Evolutionary conservation across 2,329 filamentous ascomycete genomes (phyloP), one percentile per base, ranked within the genome.

Genomic region (Sordariomycetes sp.): DNA sequence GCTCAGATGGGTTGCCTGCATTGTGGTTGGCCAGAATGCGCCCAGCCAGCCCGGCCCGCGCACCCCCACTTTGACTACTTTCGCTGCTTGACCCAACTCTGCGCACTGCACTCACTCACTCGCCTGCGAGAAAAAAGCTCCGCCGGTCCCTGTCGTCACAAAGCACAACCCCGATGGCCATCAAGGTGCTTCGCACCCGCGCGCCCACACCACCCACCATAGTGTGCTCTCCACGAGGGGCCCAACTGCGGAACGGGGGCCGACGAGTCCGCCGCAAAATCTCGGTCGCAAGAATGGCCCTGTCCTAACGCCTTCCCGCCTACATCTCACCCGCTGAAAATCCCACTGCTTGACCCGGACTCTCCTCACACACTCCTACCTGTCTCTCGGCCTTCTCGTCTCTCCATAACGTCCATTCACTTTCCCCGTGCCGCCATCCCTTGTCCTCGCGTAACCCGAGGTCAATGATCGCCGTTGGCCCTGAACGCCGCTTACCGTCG

Each of bases 171-270:
- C 32, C 51, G 55, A 43, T 50, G 55, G 55, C 55, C 55, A 57
- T 57, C 55, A 57, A 53, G 55, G 55, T 57, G 28, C 55, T 57
- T 57, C 50, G 24, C 55, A 52, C 55, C 55, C 55, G 50, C 55
- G 55, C 55, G 43, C 48, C 24, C 48, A 40, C 51, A 53, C 51
- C 24, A 53, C 55, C n/a, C 55, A 10, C 20, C 25, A n/a, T 40
- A 43, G 32, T 46, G 46, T 32, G 43, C 46, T 48, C 32, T 53
- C 55, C 55, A 57, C 46, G 46, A 52, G 35, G 46, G 24, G 46
- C 20, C 43, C 46, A 50, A 34, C n/a, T 25, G 32, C 37, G 55
- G 32, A 18, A 51, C 40, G 46, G 50, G 22, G 18, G 46, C n/a
- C 20, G 55, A 50, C 48, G 55, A 52, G 51, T 53, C 12, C 51